Conservation (phyloP, 305 asterid genomes). For the Ajuga reptans region DNA sequence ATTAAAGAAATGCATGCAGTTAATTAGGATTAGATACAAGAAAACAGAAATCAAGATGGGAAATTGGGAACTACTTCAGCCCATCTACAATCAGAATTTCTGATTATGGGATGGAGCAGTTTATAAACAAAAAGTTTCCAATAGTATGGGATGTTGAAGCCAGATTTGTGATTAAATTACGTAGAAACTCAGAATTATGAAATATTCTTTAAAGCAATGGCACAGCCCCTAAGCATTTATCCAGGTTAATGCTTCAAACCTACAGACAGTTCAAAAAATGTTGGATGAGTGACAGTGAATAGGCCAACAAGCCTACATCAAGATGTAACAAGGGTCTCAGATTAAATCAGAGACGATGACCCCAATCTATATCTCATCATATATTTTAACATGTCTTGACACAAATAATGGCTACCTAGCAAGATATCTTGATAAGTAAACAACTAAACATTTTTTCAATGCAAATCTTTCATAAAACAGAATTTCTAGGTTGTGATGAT, state of each 20-base stretch:
- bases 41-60: background rate
- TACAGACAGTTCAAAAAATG: background rate
- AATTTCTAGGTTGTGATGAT: slow-evolving; percentile 5
- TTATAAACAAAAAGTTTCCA: background rate
- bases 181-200: background rate
- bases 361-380: background rate
- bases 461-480: background rate
- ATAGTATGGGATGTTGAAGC: background rate
- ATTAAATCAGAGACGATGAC: background rate
- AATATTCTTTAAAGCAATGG: background rate
- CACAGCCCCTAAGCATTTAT: background rate
- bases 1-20: no score
- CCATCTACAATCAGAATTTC: background rate
- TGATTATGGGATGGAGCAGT: background rate
- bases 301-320: background rate
- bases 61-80: background rate
- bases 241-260: background rate
- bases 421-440: background rate
- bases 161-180: background rate
- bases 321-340: background rate
- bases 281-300: background rate
- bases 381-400: background rate
- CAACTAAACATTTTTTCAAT: background rate
- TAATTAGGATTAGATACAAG: background rate
- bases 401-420: background rate